A percentile compares a stretch with the other conserved stretches of the same genome.
phyloP scores from a whole-genome alignment of 2,329 filamentous ascomycete genomes.

The Sclerotinia subarctica region DNA sequence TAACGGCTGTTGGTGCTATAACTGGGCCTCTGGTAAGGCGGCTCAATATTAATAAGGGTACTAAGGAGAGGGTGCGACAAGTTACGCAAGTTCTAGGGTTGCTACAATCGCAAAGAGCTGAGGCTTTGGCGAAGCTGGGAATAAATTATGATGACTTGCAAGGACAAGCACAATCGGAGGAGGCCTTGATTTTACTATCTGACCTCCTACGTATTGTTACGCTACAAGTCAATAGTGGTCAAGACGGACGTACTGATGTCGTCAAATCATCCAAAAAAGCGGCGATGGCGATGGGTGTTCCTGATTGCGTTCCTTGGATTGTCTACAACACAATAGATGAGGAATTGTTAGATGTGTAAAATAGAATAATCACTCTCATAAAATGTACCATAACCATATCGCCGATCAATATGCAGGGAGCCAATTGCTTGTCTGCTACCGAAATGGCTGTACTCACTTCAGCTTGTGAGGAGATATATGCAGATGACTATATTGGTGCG shows the following conservation, averaged over 20 bases:
- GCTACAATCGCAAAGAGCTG: slow-evolving; percentile 39
- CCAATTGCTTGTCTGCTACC: neutral
- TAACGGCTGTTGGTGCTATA: slow-evolving; percentile 43
- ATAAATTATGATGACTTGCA: slow-evolving; percentile 34
- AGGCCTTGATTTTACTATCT: slow-evolving; percentile 34
- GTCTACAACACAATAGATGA: slow-evolving; percentile 19
- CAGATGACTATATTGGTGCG: neutral
- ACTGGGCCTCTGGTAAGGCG: slow-evolving; percentile 38
- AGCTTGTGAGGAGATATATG: neutral
- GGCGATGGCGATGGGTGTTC: slow-evolving; percentile 31
- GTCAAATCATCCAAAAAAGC: slow-evolving; percentile 21
- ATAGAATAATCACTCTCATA: neutral
- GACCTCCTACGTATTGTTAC: slow-evolving; percentile 34
- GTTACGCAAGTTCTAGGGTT: slow-evolving; percentile 45
- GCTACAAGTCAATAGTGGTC: slow-evolving; percentile 3
- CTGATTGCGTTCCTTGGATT: slow-evolving; percentile 25
- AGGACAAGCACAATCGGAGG: slow-evolving; percentile 33
- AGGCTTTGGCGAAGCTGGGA: slow-evolving; percentile 32
- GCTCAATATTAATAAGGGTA: slow-evolving; percentile 39
- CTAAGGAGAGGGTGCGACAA: slow-evolving; percentile 44
- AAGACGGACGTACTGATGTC: neutral
- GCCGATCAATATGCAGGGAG: neutral
- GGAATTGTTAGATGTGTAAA: slow-evolving; percentile 2
- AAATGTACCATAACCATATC: slow-evolving; percentile 19
- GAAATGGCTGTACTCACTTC: neutral